Base-by-base conservation (phyloP, 2,329 filamentous ascomycete species). In the Plectosphaerella cucumerina region DNA sequence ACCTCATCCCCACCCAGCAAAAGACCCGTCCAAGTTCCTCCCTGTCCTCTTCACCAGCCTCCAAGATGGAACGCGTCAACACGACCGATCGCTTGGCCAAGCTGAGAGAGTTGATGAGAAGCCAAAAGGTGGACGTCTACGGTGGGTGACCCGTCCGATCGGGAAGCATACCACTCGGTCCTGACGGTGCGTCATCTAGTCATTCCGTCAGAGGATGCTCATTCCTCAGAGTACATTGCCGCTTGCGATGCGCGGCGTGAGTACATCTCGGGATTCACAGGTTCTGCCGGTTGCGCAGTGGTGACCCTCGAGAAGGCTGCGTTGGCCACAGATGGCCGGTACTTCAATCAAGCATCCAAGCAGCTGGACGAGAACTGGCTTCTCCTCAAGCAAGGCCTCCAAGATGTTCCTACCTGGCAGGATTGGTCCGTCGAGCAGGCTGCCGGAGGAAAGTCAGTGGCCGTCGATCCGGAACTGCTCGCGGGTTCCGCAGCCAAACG, bases 211-310 rank as follows among this genome's bases (percentile, higher is more conserved):
- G 94, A 97, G 80, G 94, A 99, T 68, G 93, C 90, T 65, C 94
- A 99, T 68, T 90, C 93, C 60, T 97, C 93, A 59, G 94, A 99
- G 74, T 99, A 99, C 70, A 97, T 97, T 68, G 94, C 94, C 47
- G 85, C 87, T n/a, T 96, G 90, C 67, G 94, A 99, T 74, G 92
- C 82, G 54, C 85, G 94, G 59, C 86, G 94, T 76, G 90, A 86
- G 65, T 97, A 86, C 64, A 96, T 99, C 60, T 92, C 85, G 54
- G 93, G 94, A 22, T 99, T 99, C 70, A 90, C 90, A 52, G 94
- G 94, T 50, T 99, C 94, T 10, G 93, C 94, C 42, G 94, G 94
- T 52, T 96, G 90, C 57, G 94, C 92, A 37, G 86, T 99, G 47
- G 80, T 99, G 51, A 94, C 92, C 3, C 80, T 83, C 47, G 86